phyloP scores from a whole-genome alignment of 805 yeast genomes.

The Saturnispora halmiae region DNA sequence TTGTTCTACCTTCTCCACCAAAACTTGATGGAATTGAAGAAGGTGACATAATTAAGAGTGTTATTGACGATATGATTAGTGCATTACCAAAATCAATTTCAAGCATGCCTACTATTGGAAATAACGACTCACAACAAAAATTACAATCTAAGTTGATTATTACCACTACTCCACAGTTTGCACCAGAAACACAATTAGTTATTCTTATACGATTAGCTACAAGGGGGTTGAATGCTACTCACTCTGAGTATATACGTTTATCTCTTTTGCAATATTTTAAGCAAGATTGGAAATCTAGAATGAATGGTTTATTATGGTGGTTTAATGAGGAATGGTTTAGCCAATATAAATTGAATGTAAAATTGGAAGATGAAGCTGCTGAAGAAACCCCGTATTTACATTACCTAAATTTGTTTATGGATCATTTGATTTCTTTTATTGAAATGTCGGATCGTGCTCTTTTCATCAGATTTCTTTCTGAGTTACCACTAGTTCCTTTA shows the following conservation, averaged over 20 bases:
- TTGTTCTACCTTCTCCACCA: constrained; percentile 48
- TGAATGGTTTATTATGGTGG: constrained; percentile 83
- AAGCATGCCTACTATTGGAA: not conserved
- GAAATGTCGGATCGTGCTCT: constrained; percentile 74
- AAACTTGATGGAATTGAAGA: constrained; percentile 45
- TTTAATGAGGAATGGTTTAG: constrained; percentile 81
- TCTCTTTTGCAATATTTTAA: constrained; percentile 66
- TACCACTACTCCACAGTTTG: constrained; percentile 42
- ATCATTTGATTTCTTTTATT: constrained; percentile 72
- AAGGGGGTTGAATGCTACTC: constrained; percentile 47
- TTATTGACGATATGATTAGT: constrained; percentile 50
- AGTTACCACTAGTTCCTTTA: constrained; percentile 66
- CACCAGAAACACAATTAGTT: constrained; percentile 66
- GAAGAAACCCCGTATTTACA: constrained; percentile 39
- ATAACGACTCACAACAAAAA: constrained; percentile 2
- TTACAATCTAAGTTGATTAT: constrained; percentile 45
- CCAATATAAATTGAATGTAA: constrained; percentile 39
- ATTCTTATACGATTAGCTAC: constrained; percentile 71
- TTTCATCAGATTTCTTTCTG: constrained; percentile 77
- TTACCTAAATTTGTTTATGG: constrained; percentile 67
- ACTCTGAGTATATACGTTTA: constrained; percentile 56
- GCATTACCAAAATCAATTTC: constrained; percentile 16
- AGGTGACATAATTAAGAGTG: constrained; percentile 45
- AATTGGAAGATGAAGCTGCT: constrained; percentile 6
- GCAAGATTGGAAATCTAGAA: constrained; percentile 58